Conservation (phyloP, 345 rosid species). For the Angophora floribunda region DNA sequence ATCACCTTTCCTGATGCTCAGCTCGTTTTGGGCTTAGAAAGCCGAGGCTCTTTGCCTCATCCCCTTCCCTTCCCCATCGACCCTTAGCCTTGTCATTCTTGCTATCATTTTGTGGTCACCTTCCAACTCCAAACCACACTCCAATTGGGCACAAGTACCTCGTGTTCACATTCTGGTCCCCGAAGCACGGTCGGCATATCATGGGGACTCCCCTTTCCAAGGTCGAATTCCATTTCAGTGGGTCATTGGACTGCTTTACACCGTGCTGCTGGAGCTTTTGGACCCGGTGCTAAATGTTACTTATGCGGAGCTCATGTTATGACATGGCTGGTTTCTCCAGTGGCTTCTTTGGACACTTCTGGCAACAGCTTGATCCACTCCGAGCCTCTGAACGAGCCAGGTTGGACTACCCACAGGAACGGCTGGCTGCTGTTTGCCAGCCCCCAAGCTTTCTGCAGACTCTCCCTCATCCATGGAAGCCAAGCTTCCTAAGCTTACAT, state of each 20-base stretch:
- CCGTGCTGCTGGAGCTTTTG: too few species aligned
- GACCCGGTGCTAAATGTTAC: neutral
- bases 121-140: neutral
- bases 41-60: neutral
- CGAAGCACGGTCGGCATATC: neutral
- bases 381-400: neutral
- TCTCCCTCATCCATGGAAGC: neutral
- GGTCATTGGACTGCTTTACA: neutral
- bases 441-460: neutral
- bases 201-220: neutral
- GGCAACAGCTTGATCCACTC: neutral
- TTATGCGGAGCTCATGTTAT: neutral
- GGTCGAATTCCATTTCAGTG: neutral
- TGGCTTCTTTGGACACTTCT: neutral
- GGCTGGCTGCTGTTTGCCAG: neutral
- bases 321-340: accelerated
- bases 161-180: neutral
- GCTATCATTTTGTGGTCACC: neutral
- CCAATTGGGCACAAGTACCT: neutral
- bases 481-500: neutral
- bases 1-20: neutral
- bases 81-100: neutral
- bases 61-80: neutral
- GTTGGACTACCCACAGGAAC: neutral
- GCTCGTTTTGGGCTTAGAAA: neutral